Percentiles rank a stretch among this genome's conserved stretches.
Conservation (phyloP, 2,329 filamentous ascomycete genomes). For the Blumeria graminis region DNA sequence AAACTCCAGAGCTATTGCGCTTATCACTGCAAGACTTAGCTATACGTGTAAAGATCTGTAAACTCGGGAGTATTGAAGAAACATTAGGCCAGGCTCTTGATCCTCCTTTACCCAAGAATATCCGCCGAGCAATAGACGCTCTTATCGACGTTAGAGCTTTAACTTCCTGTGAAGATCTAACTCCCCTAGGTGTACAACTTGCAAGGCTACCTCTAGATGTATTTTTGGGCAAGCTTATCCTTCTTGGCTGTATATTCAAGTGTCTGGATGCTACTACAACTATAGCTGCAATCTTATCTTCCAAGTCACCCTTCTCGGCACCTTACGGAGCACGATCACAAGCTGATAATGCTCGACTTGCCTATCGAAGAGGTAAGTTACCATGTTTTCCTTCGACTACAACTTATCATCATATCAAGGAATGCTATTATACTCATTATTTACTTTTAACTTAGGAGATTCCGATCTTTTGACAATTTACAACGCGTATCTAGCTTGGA, state of each 20-base stretch:
- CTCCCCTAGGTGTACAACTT: slow-evolving; percentile 63
- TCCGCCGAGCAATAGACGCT: slow-evolving; percentile 75
- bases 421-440: background rate
- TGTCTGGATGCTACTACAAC: slow-evolving; percentile 83
- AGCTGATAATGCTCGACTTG: slow-evolving; percentile 53
- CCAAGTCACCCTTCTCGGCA: slow-evolving; percentile 79
- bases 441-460: slow-evolving; percentile 27
- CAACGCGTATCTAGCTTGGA: slow-evolving; percentile 83
- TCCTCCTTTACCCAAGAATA: slow-evolving; percentile 75
- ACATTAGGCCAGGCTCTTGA: slow-evolving; percentile 75
- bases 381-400: background rate
- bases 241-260: slow-evolving; percentile 66
- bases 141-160: slow-evolving; percentile 81
- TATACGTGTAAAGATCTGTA: slow-evolving; percentile 92
- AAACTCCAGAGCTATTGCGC: slow-evolving; percentile 88
- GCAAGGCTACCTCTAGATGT: slow-evolving; percentile 81
- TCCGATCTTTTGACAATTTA: slow-evolving; percentile 85
- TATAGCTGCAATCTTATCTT: slow-evolving; percentile 76
- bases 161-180: slow-evolving; percentile 59
- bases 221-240: slow-evolving; percentile 77
- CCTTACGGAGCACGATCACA: slow-evolving; percentile 66
- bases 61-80: slow-evolving; percentile 77
- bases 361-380: slow-evolving; percentile 42
- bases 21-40: slow-evolving; percentile 85
- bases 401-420: background rate